Conservation (phyloP, 1,284 basidiomycete species). For the Salmacisia buchloeana region DNA sequence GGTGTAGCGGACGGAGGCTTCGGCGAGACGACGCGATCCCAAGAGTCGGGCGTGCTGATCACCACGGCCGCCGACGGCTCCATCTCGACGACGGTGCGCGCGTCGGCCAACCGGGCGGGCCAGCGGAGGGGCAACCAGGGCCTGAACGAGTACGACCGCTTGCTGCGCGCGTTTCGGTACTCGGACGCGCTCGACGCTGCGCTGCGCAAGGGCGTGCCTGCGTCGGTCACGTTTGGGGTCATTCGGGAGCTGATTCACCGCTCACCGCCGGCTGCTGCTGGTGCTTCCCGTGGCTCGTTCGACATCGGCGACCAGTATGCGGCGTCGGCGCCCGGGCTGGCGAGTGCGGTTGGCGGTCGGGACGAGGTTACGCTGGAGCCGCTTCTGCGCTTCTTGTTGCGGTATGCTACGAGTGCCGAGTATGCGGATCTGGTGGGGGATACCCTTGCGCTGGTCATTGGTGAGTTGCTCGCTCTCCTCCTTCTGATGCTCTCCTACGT, state of each 20-base stretch:
- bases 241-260: slow-evolving; percentile 86
- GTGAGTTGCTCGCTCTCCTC: slow-evolving; percentile 55
- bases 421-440: slow-evolving; percentile 85
- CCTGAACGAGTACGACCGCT: slow-evolving; percentile 79
- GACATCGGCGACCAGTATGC: slow-evolving; percentile 13
- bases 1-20: neutral
- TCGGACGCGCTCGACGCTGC: slow-evolving; percentile 70
- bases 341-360: slow-evolving; percentile 76
- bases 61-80: slow-evolving; percentile 2
- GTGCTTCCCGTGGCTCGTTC: neutral
- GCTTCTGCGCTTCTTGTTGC: slow-evolving; percentile 73
- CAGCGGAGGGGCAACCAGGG: slow-evolving; percentile 46
- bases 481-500: neutral
- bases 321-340: slow-evolving; percentile 67
- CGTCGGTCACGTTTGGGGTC: slow-evolving; percentile 72
- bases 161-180: slow-evolving; percentile 90
- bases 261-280: slow-evolving; percentile 15
- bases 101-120: neutral
- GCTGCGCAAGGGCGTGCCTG: slow-evolving; percentile 35
- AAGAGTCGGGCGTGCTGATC: neutral
- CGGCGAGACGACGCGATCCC: neutral
- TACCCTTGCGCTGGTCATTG: slow-evolving; percentile 73
- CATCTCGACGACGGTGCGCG: neutral
- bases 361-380: slow-evolving; percentile 94
- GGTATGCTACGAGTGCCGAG: slow-evolving; percentile 80